Percentiles rank a stretch among this genome's conserved stretches.
Evolutionary conservation across 345 rosid genomes (phyloP).

Genomic region (Passiflora organensis): DNA sequence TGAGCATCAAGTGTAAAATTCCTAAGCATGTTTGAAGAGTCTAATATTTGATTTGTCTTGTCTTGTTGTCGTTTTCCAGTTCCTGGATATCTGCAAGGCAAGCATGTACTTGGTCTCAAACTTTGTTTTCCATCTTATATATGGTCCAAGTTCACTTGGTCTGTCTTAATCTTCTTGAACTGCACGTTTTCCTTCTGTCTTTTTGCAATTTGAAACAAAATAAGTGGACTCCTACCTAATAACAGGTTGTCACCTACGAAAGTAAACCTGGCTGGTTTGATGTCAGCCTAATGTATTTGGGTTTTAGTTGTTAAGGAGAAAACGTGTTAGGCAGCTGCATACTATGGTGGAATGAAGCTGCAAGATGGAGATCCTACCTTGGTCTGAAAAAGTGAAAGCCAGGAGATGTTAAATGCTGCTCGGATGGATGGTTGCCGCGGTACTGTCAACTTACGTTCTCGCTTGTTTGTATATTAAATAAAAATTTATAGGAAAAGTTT

Average conservation of each 20-base stretch:
- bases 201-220: background rate
- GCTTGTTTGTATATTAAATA: too few relatives aligned
- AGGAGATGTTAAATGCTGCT: too few relatives aligned
- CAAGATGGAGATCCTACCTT: too few relatives aligned
- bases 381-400: too few relatives aligned
- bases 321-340: background rate
- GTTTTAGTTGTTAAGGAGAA: background rate
- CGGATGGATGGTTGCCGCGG: too few relatives aligned
- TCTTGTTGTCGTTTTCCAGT: conserved; percentile 1
- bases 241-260: background rate
- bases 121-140: background rate
- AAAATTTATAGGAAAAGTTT: too few relatives aligned
- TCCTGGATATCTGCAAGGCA: background rate
- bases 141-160: background rate
- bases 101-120: background rate
- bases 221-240: background rate
- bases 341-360: too few relatives aligned
- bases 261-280: background rate
- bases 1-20: too few relatives aligned
- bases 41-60: background rate
- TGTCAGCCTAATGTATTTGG: background rate
- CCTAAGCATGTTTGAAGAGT: background rate
- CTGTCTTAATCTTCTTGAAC: background rate
- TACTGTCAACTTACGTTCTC: too few relatives aligned
- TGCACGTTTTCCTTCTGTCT: background rate